These are phyloP conservation scores for Serendipita sp. DNA, from an alignment of 768 basidiomycete species.

Conservation along the genomic window DNA sequence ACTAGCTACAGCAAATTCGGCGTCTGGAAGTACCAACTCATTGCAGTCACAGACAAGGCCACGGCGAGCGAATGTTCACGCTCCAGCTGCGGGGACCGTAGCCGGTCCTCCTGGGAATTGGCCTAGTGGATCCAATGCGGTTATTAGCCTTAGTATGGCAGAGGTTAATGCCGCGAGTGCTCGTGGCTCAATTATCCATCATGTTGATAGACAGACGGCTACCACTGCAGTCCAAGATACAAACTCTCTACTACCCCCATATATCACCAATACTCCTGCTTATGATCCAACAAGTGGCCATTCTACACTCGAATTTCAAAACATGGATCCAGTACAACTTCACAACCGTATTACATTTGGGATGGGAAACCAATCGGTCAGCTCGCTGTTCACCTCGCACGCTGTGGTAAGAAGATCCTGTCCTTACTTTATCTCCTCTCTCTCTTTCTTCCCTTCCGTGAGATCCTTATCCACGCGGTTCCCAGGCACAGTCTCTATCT, in stretches of 20 bases:
- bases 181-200: not conserved
- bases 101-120: not conserved
- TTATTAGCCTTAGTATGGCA: not conserved
- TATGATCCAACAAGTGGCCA: not conserved
- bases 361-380: not conserved
- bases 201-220: not conserved
- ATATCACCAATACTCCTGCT: not conserved
- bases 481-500: not conserved
- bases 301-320: not conserved
- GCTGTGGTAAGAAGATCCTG: not conserved
- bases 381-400: not conserved
- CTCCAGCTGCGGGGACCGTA: not conserved
- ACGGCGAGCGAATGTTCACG: not conserved
- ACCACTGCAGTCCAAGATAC: not conserved
- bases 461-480: not conserved
- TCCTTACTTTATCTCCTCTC: not conserved
- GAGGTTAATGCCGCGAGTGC: not conserved
- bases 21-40: not conserved
- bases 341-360: constrained; percentile 2
- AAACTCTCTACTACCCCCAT: not conserved
- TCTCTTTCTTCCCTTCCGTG: not conserved
- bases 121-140: not conserved
- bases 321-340: not conserved
- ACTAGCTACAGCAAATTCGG: not conserved
- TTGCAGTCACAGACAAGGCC: not conserved